Conservation (phyloP, 345 rosid genomes). For the Aethionema arabicum region DNA sequence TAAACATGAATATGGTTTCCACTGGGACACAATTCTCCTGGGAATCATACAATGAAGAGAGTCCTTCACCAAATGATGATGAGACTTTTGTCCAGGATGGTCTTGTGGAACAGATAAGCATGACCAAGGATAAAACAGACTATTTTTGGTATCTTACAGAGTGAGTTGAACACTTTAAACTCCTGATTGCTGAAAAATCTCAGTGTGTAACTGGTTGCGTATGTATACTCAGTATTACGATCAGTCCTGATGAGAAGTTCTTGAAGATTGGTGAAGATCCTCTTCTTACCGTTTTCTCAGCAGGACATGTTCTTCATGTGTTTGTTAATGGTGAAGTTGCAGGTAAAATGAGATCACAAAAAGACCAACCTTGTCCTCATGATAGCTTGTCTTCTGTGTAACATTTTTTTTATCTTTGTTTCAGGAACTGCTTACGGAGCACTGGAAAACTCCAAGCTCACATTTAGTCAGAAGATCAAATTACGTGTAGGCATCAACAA, state of each 20-base stretch:
- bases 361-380: background rate
- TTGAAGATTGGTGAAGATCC: conserved; percentile 44
- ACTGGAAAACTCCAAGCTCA: conserved; percentile 42
- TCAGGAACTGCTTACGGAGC: conserved; percentile 75
- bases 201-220: conserved; percentile 63
- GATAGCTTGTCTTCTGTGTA: background rate
- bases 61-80: conserved; percentile 48
- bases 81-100: conserved; percentile 52
- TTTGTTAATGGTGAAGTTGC: conserved; percentile 72
- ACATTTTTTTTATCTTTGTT: conserved; percentile 2
- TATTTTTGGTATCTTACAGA: conserved; percentile 94
- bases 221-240: conserved; percentile 30
- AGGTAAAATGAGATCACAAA: conserved; percentile 41
- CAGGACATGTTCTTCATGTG: conserved; percentile 77
- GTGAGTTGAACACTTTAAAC: conserved; percentile 45
- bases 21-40: conserved; percentile 52
- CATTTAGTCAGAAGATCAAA: conserved; percentile 66
- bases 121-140: conserved; percentile 79
- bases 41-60: conserved; percentile 71
- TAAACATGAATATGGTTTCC: conserved; percentile 61
- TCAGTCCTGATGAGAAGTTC: conserved; percentile 46
- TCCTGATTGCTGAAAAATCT: conserved; percentile 56
- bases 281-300: conserved; percentile 58
- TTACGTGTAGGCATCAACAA: conserved; percentile 67
- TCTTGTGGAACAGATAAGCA: conserved; percentile 70